Percentiles rank a stretch among this genome's conserved stretches.
Evolutionary conservation across 345 rosid species (phyloP).

Genomic region (Punica granatum): DNA sequence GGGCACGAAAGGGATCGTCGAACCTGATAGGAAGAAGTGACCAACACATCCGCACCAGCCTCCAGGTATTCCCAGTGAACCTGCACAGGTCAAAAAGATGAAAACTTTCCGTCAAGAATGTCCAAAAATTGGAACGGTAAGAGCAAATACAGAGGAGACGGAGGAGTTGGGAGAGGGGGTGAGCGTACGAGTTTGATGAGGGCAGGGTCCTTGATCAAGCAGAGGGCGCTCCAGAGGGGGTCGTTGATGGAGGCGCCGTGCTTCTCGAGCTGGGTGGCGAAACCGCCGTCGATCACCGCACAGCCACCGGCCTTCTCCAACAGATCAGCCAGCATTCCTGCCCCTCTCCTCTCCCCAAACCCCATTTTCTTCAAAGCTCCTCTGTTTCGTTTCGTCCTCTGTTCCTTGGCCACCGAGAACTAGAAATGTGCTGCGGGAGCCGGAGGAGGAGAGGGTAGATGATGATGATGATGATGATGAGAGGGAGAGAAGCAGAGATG

Average conservation of each 20-base stretch:
- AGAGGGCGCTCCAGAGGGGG: conserved; percentile 91
- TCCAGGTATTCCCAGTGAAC: conserved; percentile 86
- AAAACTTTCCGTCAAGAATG: neutral
- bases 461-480: neutral
- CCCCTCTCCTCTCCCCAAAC: conserved; percentile 23
- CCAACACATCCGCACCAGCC: conserved; percentile 88
- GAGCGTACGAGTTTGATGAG: conserved; percentile 52
- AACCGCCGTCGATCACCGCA: conserved; percentile 89
- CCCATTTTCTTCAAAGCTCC: conserved; percentile 31
- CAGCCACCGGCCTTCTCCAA: conserved; percentile 73
- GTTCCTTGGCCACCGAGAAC: neutral
- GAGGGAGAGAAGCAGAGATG: neutral
- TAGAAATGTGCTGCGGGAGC: neutral
- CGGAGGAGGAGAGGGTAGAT: neutral
- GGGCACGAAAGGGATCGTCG: neutral
- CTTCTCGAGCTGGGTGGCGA: conserved; percentile 84
- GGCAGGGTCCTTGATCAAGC: conserved; percentile 62
- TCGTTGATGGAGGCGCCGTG: conserved; percentile 84
- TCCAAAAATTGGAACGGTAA: neutral
- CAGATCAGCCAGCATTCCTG: conserved; percentile 47
- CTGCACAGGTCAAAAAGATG: conserved; percentile 24
- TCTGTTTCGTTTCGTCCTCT: neutral
- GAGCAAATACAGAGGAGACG: no score
- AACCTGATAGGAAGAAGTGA: conserved; percentile 93
- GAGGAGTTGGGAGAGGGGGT: neutral